These are phyloP conservation scores for Odontarrhena argentea DNA, from an alignment of 345 rosid genomes.

Conservation along the genomic window DNA sequence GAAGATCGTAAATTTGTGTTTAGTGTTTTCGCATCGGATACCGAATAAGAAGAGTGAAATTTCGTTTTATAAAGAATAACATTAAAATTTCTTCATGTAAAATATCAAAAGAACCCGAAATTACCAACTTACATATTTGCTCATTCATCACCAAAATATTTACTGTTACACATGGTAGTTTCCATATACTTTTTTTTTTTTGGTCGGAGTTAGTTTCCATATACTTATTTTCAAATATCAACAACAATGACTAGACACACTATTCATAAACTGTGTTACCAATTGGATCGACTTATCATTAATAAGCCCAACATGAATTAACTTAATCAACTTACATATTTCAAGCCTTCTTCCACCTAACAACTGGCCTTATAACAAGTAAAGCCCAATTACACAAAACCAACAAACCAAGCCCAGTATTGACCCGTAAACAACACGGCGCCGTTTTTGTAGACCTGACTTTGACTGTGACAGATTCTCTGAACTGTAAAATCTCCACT, in stretches of 20 bases:
- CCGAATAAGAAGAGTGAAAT: too few relatives aligned
- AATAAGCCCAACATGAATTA: conserved; percentile 5
- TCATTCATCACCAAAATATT: neutral
- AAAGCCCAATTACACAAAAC: conserved; percentile 6
- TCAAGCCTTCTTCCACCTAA: neutral
- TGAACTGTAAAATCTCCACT: conserved; percentile 28
- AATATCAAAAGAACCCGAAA: neutral
- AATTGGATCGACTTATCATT: conserved; percentile 7
- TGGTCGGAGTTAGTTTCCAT: neutral
- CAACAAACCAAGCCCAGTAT: neutral
- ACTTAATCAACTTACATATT: neutral
- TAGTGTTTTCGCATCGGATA: too few relatives aligned
- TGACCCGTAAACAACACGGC: neutral
- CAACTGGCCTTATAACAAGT: neutral
- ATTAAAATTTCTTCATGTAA: neutral
- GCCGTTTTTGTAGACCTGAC: conserved; percentile 22
- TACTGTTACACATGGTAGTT: neutral
- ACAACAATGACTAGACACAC: too few relatives aligned
- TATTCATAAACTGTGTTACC: neutral
- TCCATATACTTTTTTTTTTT: too few relatives aligned
- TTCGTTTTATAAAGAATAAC: too few relatives aligned
- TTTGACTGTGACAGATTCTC: neutral
- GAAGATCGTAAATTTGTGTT: too few relatives aligned
- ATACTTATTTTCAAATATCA: too few relatives aligned
- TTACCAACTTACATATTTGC: neutral